A percentile compares a stretch with the other conserved stretches of the same genome.
Evolutionary conservation across 169 alveolate genomes (phyloP).

Genomic region (Plasmodium gonderi): DNA sequence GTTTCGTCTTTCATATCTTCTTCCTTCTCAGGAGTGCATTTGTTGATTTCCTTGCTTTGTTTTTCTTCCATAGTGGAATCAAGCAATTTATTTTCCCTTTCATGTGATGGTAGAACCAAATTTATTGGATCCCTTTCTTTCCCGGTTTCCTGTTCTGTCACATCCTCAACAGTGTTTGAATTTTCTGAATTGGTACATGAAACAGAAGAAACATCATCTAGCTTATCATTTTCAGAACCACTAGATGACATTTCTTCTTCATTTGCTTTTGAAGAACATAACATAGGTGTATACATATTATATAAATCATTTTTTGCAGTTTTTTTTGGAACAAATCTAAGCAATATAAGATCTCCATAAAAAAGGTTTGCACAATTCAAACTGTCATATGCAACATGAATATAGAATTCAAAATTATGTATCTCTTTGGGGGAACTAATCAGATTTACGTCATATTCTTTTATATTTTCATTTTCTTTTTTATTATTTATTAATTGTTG

Average conservation of each 20-base stretch:
- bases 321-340: constrained; percentile 56
- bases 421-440: constrained; percentile 19
- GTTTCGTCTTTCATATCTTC: neutral
- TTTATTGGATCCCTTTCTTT: neutral
- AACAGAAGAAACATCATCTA: neutral
- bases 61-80: neutral
- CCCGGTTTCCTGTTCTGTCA: neutral
- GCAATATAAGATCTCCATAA: constrained; percentile 49
- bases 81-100: neutral
- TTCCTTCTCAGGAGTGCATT: neutral
- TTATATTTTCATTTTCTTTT: constrained; percentile 50
- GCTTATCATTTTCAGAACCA: constrained; percentile 13
- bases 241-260: neutral
- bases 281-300: neutral
- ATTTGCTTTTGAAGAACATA: neutral
- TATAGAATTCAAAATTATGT: constrained; percentile 11
- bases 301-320: constrained; percentile 33
- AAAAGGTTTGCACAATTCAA: constrained; percentile 6
- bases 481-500: constrained; percentile 70
- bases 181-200: neutral
- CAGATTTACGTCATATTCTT: constrained; percentile 29
- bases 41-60: neutral
- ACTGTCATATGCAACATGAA: constrained; percentile 29
- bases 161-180: neutral
- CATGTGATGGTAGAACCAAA: neutral